phyloP scores from a whole-genome alignment of 192 early-diverging fungal genomes.

The Gorgonomyces haynaldii region DNA sequence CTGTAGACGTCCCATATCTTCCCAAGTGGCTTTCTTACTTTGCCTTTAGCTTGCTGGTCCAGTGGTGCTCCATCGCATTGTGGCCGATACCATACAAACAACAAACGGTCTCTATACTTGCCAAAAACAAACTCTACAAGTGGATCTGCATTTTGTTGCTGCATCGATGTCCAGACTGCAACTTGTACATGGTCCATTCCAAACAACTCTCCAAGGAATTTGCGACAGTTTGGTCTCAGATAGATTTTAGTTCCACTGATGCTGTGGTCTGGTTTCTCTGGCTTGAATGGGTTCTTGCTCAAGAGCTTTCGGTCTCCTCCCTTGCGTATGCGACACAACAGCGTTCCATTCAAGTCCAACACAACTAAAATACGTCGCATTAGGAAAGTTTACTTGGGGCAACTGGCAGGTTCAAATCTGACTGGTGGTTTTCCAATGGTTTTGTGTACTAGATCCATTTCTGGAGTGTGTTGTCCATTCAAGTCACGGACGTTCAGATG shows the following conservation, averaged over 20 bases:
- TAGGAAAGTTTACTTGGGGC: not conserved
- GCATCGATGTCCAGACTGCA: constrained; percentile 5
- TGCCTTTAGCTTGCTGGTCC: not conserved
- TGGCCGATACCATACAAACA: constrained; percentile 1
- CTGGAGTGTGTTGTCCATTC: not conserved
- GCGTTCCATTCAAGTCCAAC: constrained; percentile 11
- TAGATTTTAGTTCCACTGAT: not conserved
- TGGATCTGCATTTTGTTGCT: not conserved
- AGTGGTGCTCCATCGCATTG: constrained; percentile 6
- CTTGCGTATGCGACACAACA: not conserved
- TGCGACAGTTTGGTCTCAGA: constrained; percentile 2
- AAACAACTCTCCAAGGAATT: not conserved
- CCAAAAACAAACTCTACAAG: constrained; percentile 1
- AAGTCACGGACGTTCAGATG: not conserved
- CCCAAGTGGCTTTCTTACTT: not conserved
- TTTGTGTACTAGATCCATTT: not conserved
- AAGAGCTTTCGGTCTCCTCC: not conserved
- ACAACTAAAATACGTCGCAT: not conserved
- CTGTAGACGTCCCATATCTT: not conserved
- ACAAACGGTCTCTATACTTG: not conserved
- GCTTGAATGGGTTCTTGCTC: not conserved
- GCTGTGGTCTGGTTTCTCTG: not conserved
- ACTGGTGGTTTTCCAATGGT: not conserved
- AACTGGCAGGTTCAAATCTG: not conserved
- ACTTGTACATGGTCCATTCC: not conserved